phyloP scores from a whole-genome alignment of 306 rosid species.

The Canavalia ensiformis region DNA sequence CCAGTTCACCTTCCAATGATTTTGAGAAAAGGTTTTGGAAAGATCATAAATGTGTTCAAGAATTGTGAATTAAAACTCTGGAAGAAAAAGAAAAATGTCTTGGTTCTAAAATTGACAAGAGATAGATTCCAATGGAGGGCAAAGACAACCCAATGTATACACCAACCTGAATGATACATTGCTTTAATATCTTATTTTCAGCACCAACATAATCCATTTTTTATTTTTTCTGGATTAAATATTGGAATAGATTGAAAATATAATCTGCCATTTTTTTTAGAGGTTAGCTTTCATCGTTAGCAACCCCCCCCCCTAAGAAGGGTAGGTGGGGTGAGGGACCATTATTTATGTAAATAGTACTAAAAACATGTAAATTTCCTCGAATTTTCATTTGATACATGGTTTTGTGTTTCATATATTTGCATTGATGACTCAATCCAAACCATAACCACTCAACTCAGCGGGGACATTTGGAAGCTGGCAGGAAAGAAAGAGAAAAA shows the following conservation, averaged over 20 bases:
- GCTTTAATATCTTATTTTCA: conserved; percentile 29
- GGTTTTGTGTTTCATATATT: background rate
- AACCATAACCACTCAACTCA: background rate
- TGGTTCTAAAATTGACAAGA: background rate
- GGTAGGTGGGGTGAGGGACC: background rate
- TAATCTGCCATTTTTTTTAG: background rate
- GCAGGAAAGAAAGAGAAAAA: background rate
- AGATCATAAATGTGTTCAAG: conserved; percentile 28
- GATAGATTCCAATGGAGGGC: background rate
- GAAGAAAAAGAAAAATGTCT: conserved; percentile 2
- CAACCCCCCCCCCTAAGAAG: background rate
- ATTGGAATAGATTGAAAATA: background rate
- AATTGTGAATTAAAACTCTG: background rate
- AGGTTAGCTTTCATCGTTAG: background rate
- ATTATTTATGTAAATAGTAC: conserved; percentile 10
- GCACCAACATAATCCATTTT: conserved; percentile 41
- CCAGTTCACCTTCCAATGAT: background rate
- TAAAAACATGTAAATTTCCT: conserved; percentile 27
- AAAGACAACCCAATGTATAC: conserved; percentile 4
- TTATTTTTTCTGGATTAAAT: conserved; percentile 7
- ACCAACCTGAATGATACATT: conserved; percentile 15
- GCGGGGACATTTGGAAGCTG: background rate
- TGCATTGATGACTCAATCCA: background rate
- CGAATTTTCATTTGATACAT: conserved; percentile 1
- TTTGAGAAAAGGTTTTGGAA: conserved; percentile 17